Conservation (phyloP, 495 filamentous ascomycete species). For the Collariella sp. region DNA sequence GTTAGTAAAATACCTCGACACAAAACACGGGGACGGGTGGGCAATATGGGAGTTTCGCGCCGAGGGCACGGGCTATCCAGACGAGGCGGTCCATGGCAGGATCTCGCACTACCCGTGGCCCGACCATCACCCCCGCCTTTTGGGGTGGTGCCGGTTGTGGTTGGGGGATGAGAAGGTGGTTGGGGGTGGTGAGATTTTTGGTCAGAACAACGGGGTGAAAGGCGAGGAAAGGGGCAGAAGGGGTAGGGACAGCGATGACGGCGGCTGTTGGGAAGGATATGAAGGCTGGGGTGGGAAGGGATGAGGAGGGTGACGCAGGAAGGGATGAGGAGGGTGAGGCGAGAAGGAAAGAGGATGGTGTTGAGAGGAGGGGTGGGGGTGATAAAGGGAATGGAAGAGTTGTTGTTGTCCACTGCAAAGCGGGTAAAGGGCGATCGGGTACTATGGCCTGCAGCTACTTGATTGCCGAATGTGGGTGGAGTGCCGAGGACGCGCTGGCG, state of each 20-base stretch:
- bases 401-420: slow-evolving; percentile 93
- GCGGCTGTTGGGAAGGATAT: neutral
- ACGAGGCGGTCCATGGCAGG: slow-evolving; percentile 72
- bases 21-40: slow-evolving; percentile 74
- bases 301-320: neutral
- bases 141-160: slow-evolving; percentile 71
- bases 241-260: neutral
- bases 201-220: neutral
- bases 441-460: slow-evolving; percentile 80
- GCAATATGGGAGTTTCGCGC: slow-evolving; percentile 95
- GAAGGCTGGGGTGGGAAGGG: neutral
- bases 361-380: neutral
- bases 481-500: slow-evolving; percentile 62
- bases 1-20: slow-evolving; percentile 78
- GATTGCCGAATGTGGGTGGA: slow-evolving; percentile 86
- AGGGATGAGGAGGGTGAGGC: slow-evolving; percentile 4
- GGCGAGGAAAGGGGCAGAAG: neutral
- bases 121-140: slow-evolving; percentile 98
- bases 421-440: slow-evolving; percentile 91
- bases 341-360: slow-evolving; percentile 18
- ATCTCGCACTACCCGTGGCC: slow-evolving; percentile 92
- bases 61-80: slow-evolving; percentile 91
- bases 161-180: slow-evolving; percentile 88
- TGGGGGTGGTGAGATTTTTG: slow-evolving; percentile 44
- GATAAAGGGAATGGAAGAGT: slow-evolving; percentile 42